Conservation (phyloP, 1,284 basidiomycete genomes). For the Phlebopus sp. region DNA sequence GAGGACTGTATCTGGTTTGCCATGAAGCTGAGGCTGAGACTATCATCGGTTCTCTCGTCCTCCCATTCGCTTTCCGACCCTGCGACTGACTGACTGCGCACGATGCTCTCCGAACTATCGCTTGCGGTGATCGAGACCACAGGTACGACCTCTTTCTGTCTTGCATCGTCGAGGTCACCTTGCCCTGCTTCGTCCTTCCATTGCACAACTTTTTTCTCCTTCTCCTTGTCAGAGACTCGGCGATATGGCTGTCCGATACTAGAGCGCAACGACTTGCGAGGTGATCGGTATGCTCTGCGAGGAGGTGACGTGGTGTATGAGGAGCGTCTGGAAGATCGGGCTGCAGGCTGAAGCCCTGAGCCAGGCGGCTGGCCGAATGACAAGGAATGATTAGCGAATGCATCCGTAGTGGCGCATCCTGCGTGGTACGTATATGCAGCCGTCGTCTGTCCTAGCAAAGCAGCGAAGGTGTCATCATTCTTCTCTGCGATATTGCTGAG, state of each 20-base stretch:
- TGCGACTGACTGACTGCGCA: slow-evolving; percentile 38
- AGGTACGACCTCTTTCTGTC: slow-evolving; percentile 43
- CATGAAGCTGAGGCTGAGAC: slow-evolving; percentile 50
- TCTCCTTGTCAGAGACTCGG: slow-evolving; percentile 60
- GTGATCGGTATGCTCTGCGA: slow-evolving; percentile 50
- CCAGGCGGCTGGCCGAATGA: slow-evolving; percentile 41
- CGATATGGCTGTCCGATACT: slow-evolving; percentile 62
- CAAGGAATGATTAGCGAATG: slow-evolving; percentile 42
- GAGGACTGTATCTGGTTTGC: slow-evolving; percentile 29
- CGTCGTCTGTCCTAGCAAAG: slow-evolving; percentile 63
- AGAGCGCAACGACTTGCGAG: slow-evolving; percentile 67
- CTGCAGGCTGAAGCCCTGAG: slow-evolving; percentile 47
- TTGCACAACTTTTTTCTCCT: slow-evolving; percentile 79
- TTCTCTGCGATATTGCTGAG: slow-evolving; percentile 57
- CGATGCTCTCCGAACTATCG: slow-evolving; percentile 28
- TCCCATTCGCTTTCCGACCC: slow-evolving; percentile 86
- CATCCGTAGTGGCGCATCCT: slow-evolving; percentile 36
- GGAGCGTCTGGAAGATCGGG: slow-evolving; percentile 43
- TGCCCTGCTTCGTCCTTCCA: slow-evolving; percentile 89
- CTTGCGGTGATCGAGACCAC: slow-evolving; percentile 40
- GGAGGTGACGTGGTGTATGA: slow-evolving; percentile 48
- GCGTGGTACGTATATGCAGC: slow-evolving; percentile 46
- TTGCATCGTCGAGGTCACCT: slow-evolving; percentile 75
- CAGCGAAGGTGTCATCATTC: slow-evolving; percentile 65
- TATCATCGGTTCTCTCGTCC: slow-evolving; percentile 79